Evolutionary conservation across 164 flowering plant species (phyloP).

Genomic region (Umbilicus rupestris): DNA sequence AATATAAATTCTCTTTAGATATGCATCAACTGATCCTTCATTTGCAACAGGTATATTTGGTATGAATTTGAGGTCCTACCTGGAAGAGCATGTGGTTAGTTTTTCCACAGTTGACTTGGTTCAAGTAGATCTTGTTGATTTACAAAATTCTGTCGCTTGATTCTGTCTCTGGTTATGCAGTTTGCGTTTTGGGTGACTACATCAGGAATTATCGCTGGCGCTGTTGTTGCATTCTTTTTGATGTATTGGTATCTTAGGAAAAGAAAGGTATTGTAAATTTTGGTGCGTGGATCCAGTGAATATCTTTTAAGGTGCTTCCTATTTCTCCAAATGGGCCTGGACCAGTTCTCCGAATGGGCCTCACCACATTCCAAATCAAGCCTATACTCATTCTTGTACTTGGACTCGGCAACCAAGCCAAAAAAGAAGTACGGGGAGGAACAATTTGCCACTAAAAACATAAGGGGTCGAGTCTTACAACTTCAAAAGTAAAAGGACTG

Average conservation of each 20-base stretch:
- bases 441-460: too few species aligned
- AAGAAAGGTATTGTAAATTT: slow-evolving; percentile 53
- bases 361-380: too few species aligned
- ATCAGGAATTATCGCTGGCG: slow-evolving; percentile 70
- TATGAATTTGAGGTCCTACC: slow-evolving; percentile 93
- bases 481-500: too few species aligned
- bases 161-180: slow-evolving; percentile 34
- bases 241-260: slow-evolving; percentile 66
- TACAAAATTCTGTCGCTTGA: background rate
- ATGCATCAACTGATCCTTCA: background rate
- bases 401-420: too few species aligned
- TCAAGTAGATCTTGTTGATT: background rate
- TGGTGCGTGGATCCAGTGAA: background rate
- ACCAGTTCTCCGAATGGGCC: too few species aligned
- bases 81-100: slow-evolving; percentile 85
- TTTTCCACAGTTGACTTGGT: too few species aligned
- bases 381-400: too few species aligned
- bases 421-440: too few species aligned
- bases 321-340: background rate
- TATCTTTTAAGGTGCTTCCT: background rate
- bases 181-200: slow-evolving; percentile 93
- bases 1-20: background rate
- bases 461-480: too few species aligned
- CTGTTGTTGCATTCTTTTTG: slow-evolving; percentile 59
- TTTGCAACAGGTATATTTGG: slow-evolving; percentile 84